Evolutionary conservation across 495 filamentous ascomycete species (phyloP).

Genomic region (Glutinoglossum americanum): DNA sequence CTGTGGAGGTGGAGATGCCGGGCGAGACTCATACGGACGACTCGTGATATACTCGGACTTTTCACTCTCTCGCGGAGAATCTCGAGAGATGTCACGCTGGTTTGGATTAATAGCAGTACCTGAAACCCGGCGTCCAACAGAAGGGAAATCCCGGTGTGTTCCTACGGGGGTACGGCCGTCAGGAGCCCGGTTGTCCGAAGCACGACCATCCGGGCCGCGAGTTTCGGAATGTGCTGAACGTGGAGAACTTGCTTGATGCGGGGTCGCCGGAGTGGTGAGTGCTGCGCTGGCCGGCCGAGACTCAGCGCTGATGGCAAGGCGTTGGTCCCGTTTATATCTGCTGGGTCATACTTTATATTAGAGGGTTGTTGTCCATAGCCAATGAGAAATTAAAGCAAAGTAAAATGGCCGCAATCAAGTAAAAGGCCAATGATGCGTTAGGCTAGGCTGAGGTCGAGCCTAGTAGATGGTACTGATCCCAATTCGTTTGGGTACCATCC

Average conservation of each 20-base stretch:
- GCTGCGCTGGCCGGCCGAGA: neutral
- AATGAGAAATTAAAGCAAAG: neutral
- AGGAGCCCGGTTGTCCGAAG: neutral
- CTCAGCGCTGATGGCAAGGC: neutral
- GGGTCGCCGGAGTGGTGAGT: neutral
- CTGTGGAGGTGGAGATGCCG: conserved; percentile 53
- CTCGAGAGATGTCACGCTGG: conserved; percentile 10
- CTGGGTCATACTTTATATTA: neutral
- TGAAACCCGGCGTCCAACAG: neutral
- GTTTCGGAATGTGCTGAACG: neutral
- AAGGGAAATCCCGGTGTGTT: neutral
- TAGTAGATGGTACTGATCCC: no score
- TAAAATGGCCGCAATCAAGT: neutral
- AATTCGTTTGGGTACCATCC: no score
- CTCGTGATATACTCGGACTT: conserved; percentile 24
- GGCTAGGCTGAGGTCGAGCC: no score
- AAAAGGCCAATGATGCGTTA: no score
- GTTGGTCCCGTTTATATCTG: neutral
- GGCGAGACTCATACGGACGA: conserved; percentile 17
- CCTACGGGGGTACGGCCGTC: neutral
- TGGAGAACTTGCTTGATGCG: neutral
- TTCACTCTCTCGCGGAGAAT: conserved; percentile 29
- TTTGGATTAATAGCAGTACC: neutral
- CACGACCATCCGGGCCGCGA: neutral
- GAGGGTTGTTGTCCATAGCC: neutral